Percentiles rank a stretch among this genome's conserved stretches.
Evolutionary conservation across 192 early-diverging fungal genomes (phyloP).

Genomic region (Glomus cerebriforme): DNA sequence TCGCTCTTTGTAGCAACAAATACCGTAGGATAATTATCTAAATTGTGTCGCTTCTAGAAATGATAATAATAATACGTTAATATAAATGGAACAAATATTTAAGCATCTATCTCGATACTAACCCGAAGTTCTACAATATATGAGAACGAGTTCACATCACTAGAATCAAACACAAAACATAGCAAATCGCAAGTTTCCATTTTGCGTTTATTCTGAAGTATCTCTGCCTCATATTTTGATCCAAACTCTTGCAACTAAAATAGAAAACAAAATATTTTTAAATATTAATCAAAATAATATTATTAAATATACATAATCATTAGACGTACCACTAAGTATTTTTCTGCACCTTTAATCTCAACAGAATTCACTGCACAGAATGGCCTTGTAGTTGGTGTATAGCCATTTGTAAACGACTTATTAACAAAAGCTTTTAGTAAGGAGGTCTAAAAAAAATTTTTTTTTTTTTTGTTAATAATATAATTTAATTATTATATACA

Average conservation of each 20-base stretch:
- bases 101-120: slow-evolving; percentile 25
- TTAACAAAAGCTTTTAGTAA: slow-evolving; percentile 85
- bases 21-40: slow-evolving; percentile 83
- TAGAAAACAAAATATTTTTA: neutral
- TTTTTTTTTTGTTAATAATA: too few relatives aligned
- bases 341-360: slow-evolving; percentile 91
- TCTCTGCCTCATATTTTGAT: slow-evolving; percentile 80
- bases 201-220: slow-evolving; percentile 85
- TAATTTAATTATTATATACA: neutral
- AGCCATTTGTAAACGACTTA: slow-evolving; percentile 75
- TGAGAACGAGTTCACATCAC: slow-evolving; percentile 91
- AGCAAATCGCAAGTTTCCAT: slow-evolving; percentile 90
- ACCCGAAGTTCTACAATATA: slow-evolving; percentile 85
- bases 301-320: neutral
- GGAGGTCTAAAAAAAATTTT: slow-evolving; percentile 69
- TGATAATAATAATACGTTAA: neutral
- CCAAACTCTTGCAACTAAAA: slow-evolving; percentile 90
- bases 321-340: slow-evolving; percentile 83
- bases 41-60: slow-evolving; percentile 73
- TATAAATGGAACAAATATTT: neutral
- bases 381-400: slow-evolving; percentile 73
- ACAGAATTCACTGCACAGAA: slow-evolving; percentile 93
- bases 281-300: slow-evolving; percentile 1
- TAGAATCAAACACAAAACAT: slow-evolving; percentile 94
- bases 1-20: slow-evolving; percentile 98